phyloP scores from a whole-genome alignment of 2,329 filamentous ascomycete genomes.

The Knufia fluminis region DNA sequence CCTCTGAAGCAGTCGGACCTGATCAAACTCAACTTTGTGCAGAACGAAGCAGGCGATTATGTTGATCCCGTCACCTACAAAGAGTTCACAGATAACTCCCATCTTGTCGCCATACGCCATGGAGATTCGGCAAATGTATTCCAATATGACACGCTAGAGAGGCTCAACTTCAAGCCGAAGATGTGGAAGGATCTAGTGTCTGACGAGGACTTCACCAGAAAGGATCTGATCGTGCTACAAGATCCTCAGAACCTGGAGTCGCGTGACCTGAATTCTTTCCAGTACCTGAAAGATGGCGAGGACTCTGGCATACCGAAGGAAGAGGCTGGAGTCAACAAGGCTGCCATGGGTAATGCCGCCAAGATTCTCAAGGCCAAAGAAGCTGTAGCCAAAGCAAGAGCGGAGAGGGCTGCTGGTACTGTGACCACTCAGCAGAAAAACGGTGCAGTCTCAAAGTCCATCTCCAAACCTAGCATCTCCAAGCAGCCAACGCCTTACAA shows the following conservation, averaged over 20 bases:
- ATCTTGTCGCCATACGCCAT: conserved; percentile 78
- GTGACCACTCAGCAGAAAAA: conserved; percentile 42
- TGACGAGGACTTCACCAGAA: conserved; percentile 75
- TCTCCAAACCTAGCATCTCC: conserved; percentile 6
- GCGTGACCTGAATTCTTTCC: conserved; percentile 77
- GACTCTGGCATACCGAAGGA: conserved; percentile 56
- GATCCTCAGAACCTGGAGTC: conserved; percentile 84
- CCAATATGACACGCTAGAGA: conserved; percentile 87
- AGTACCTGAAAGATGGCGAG: conserved; percentile 75
- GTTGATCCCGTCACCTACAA: conserved; percentile 97
- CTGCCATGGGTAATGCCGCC: conserved; percentile 64
- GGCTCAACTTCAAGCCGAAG: conserved; percentile 93
- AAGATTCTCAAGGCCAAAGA: conserved; percentile 89
- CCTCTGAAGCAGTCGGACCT: conserved; percentile 72
- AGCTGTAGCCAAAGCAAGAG: conserved; percentile 81
- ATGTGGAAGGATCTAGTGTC: conserved; percentile 87
- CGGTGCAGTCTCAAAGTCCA: conserved; percentile 18
- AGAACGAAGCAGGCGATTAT: conserved; percentile 83
- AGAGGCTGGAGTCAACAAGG: conserved; percentile 68
- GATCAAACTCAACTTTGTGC: conserved; percentile 82
- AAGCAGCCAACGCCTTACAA: conserved; percentile 55
- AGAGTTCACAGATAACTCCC: conserved; percentile 94
- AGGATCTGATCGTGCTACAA: conserved; percentile 91
- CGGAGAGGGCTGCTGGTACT: conserved; percentile 54
- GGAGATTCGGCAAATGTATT: conserved; percentile 88